These are phyloP conservation scores for Dictyophora rubrovolvata DNA, from an alignment of 768 basidiomycete genomes.

Conservation along the genomic window DNA sequence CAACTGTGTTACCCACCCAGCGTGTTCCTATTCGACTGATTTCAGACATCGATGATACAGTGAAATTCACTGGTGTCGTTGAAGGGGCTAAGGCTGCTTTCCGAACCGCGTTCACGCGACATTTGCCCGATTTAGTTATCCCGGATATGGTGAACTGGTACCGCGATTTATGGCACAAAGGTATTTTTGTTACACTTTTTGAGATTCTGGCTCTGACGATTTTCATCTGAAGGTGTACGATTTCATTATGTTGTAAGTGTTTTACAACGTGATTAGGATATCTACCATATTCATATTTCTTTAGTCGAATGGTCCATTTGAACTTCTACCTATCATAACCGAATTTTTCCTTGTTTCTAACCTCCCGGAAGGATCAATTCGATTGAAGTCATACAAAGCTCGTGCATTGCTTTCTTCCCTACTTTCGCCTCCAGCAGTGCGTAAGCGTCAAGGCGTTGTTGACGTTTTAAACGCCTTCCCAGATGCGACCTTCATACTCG, in stretches of 20 bases:
- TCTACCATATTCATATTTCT: slow-evolving; percentile 9
- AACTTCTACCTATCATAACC: slow-evolving; percentile 66
- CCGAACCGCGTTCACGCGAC: slow-evolving; percentile 85
- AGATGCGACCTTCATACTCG: slow-evolving; percentile 64
- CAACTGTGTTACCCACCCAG: neutral
- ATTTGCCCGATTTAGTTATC: slow-evolving; percentile 65
- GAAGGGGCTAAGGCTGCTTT: slow-evolving; percentile 76
- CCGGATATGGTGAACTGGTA: slow-evolving; percentile 82
- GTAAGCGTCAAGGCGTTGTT: slow-evolving; percentile 74
- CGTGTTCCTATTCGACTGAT: slow-evolving; percentile 60
- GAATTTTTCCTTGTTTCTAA: slow-evolving; percentile 64
- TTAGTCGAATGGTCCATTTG: slow-evolving; percentile 86
- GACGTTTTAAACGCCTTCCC: slow-evolving; percentile 71
- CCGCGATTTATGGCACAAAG: slow-evolving; percentile 50
- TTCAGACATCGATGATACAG: slow-evolving; percentile 91
- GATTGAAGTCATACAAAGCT: slow-evolving; percentile 77
- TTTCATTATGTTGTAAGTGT: slow-evolving; percentile 83
- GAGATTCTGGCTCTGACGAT: slow-evolving; percentile 20
- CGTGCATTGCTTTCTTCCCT: slow-evolving; percentile 77
- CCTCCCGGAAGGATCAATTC: slow-evolving; percentile 67
- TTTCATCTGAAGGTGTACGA: slow-evolving; percentile 40
- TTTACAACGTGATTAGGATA: neutral
- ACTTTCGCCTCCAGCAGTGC: slow-evolving; percentile 67
- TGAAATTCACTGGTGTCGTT: slow-evolving; percentile 72
- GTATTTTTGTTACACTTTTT: slow-evolving; percentile 84